phyloP scores from a whole-genome alignment of 148 eudicot species.

The Gaultheria prostrata region DNA sequence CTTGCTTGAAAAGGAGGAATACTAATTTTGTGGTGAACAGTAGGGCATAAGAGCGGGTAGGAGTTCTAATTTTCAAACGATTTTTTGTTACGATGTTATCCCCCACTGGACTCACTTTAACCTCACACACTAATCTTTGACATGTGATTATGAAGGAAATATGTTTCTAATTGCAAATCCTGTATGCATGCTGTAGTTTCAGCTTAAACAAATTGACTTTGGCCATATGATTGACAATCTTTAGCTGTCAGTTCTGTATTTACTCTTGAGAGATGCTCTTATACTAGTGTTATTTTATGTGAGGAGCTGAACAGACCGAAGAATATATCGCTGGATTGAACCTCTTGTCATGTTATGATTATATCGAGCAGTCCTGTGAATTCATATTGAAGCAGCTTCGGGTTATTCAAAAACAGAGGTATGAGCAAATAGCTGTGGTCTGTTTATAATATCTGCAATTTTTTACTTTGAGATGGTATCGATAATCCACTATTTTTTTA shows the following conservation, averaged over 20 bases:
- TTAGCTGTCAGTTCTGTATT: neutral
- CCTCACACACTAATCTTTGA: neutral
- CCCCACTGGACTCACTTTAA: neutral
- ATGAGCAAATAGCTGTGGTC: slow-evolving; percentile 11
- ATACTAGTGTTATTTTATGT: slow-evolving; percentile 19
- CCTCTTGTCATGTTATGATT: slow-evolving; percentile 72
- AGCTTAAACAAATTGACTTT: neutral
- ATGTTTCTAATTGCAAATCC: neutral
- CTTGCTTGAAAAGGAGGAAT: neutral
- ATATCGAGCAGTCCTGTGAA: slow-evolving; percentile 83
- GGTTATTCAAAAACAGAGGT: slow-evolving; percentile 86
- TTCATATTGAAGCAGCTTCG: slow-evolving; percentile 77
- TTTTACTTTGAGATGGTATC: too few relatives aligned
- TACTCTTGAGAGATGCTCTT: slow-evolving; percentile 18
- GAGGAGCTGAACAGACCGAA: slow-evolving; percentile 69
- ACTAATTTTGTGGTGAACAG: neutral
- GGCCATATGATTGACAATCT: neutral
- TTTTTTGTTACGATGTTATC: neutral
- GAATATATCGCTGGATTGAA: slow-evolving; percentile 64
- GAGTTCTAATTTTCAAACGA: neutral
- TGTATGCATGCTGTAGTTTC: neutral
- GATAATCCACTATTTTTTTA: neutral
- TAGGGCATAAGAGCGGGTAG: neutral
- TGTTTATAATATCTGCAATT: slow-evolving; percentile 6
- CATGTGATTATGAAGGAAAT: neutral